These are phyloP conservation scores for Vaccinium myrtillus DNA, from an alignment of 148 eudicot species.

Conservation along the genomic window DNA sequence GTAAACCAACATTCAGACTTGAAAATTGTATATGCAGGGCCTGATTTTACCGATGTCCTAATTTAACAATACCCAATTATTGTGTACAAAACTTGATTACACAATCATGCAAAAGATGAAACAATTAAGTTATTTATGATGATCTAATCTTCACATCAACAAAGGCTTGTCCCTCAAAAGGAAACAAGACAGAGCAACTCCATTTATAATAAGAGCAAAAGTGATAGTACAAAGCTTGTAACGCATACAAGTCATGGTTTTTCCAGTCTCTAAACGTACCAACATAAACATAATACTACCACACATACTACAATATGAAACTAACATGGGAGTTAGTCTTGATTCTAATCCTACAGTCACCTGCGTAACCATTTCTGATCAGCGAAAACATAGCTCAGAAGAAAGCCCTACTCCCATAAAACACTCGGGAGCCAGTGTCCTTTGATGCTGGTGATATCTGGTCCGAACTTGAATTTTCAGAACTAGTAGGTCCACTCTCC, in stretches of 20 bases:
- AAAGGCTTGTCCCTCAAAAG: not conserved
- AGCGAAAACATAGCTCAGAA: constrained; percentile 47
- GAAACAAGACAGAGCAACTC: not conserved
- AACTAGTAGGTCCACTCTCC: constrained; percentile 53
- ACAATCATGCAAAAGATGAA: constrained; percentile 13
- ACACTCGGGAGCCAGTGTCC: constrained; percentile 68
- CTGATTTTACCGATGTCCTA: not conserved
- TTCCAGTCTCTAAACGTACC: constrained; percentile 19
- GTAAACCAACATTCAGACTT: not conserved
- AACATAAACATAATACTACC: constrained; percentile 9
- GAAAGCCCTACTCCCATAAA: constrained; percentile 98
- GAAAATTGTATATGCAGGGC: not conserved
- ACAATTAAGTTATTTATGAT: constrained; percentile 4
- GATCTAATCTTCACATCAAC: not conserved
- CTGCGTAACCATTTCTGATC: constrained; percentile 29
- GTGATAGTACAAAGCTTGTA: constrained; percentile 26
- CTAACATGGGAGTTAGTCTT: constrained; percentile 37
- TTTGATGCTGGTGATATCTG: constrained; percentile 58
- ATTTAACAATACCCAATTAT: not conserved
- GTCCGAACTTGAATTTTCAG: constrained; percentile 66
- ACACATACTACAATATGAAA: constrained; percentile 32
- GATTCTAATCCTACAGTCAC: constrained; percentile 65
- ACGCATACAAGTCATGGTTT: constrained; percentile 26
- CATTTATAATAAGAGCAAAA: constrained; percentile 24
- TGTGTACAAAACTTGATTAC: constrained; percentile 12